Conservation (phyloP, 768 basidiomycete genomes). For the Boletus vermiculosoides region DNA sequence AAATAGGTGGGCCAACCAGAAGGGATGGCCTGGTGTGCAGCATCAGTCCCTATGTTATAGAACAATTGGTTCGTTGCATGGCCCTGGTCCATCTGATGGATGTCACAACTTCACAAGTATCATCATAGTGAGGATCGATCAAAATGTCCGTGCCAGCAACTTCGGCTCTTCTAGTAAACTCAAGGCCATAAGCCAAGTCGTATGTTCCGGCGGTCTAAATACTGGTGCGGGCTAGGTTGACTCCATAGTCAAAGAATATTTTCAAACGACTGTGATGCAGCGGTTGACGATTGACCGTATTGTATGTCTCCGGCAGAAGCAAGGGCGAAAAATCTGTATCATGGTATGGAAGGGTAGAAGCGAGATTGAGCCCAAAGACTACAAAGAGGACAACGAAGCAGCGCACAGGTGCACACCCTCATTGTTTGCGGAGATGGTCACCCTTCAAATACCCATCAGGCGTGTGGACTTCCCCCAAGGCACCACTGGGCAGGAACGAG, state of each 20-base stretch:
- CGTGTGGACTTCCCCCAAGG: neutral
- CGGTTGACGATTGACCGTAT: neutral
- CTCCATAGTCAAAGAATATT: constrained; percentile 7
- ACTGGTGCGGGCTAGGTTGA: constrained; percentile 16
- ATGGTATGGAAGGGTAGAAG: constrained; percentile 3
- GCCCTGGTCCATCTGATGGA: neutral
- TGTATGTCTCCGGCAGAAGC: constrained; percentile 10
- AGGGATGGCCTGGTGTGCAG: constrained; percentile 10
- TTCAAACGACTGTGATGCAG: constrained; percentile 7
- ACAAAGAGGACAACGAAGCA: neutral
- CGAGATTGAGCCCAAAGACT: constrained; percentile 4
- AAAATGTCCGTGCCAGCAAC: constrained; percentile 12
- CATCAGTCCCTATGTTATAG: constrained; percentile 3
- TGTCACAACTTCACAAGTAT: constrained; percentile 14
- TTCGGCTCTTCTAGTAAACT: constrained; percentile 11
- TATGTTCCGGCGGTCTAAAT: constrained; percentile 12
- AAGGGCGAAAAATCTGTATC: constrained; percentile 19
- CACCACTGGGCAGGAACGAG: neutral
- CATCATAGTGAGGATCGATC: constrained; percentile 9
- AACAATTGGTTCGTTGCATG: neutral
- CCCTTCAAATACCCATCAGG: neutral
- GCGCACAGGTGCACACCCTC: neutral
- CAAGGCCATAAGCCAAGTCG: constrained; percentile 8
- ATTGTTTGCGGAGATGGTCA: neutral
- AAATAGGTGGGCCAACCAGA: constrained; percentile 13